Conservation (phyloP, 177 flowering plant species). For the Vitis hybrid region DNA sequence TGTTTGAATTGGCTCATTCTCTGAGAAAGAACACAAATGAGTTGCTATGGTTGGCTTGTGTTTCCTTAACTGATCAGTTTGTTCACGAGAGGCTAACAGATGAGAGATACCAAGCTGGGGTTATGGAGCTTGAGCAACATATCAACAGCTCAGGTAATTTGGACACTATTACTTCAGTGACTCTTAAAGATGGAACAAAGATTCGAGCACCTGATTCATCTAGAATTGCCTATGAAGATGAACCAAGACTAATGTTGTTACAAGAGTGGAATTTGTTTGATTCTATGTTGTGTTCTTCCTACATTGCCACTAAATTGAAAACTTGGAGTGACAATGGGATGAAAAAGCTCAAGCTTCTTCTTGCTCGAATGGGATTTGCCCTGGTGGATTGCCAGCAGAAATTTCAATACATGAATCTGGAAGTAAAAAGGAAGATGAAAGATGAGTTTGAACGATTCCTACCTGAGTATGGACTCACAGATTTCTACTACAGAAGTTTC, state of each 20-base stretch:
- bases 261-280: constrained; percentile 95
- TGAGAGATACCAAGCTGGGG: constrained; percentile 89
- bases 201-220: constrained; percentile 80
- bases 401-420: constrained; percentile 83
- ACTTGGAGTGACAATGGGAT: constrained; percentile 97
- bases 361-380: constrained; percentile 94
- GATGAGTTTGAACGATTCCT: constrained; percentile 79
- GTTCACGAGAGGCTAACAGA: constrained; percentile 87
- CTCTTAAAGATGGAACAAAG: constrained; percentile 92
- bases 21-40: constrained; percentile 87
- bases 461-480: constrained; percentile 85
- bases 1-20: constrained; percentile 79
- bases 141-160: constrained; percentile 86
- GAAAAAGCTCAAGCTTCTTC: constrained; percentile 82
- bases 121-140: constrained; percentile 95
- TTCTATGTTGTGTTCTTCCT: constrained; percentile 93
- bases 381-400: constrained; percentile 93
- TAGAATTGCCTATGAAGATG: constrained; percentile 87
- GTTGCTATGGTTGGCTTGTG: constrained; percentile 96
- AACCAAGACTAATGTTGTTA: constrained; percentile 83
- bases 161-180: constrained; percentile 72
- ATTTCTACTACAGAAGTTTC: constrained; percentile 89
- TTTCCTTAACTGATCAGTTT: constrained; percentile 92
- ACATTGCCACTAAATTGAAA: constrained; percentile 84
- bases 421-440: constrained; percentile 88